Evolutionary conservation across 129 eudicot species (phyloP).

Genomic region (Flaveria sonorensis): DNA sequence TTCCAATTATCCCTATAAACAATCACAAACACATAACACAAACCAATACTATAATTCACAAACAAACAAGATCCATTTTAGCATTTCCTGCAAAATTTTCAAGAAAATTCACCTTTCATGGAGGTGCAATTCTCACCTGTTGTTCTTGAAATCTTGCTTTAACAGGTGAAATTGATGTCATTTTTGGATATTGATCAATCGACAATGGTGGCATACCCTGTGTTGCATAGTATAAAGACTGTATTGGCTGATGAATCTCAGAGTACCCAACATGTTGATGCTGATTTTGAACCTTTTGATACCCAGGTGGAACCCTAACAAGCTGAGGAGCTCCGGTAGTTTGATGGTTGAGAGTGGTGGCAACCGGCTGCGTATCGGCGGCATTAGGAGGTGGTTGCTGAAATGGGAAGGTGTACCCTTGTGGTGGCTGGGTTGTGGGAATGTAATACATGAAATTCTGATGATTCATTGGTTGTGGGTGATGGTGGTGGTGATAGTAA

Average conservation of each 20-base stretch:
- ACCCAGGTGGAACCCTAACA: conserved; percentile 56
- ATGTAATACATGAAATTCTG: conserved; percentile 61
- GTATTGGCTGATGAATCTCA: conserved; percentile 11
- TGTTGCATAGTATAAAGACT: background rate
- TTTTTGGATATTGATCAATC: conserved; percentile 70
- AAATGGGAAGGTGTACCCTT: conserved; percentile 55
- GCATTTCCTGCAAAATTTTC: conserved; percentile 57
- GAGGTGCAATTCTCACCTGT: conserved; percentile 51
- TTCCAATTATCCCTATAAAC: conserved; percentile 36
- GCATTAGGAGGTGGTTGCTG: conserved; percentile 40
- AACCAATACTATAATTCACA: conserved; percentile 43
- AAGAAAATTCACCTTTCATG: conserved; percentile 41
- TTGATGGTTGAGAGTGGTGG: background rate
- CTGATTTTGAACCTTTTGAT: conserved; percentile 41
- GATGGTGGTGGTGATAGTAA: conserved; percentile 56
- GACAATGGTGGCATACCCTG: conserved; percentile 55
- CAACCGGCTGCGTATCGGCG: conserved; percentile 35
- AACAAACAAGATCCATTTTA: conserved; percentile 31
- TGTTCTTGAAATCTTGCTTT: conserved; percentile 57
- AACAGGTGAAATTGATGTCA: conserved; percentile 48
- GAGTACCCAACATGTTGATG: conserved; percentile 46
- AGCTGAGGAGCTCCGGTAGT: conserved; percentile 27
- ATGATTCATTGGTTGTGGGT: conserved; percentile 39
- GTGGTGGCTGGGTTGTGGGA: conserved; percentile 53
- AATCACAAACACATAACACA: conserved; percentile 51